Evolutionary conservation across 106 monocot genomes (phyloP), one percentile per base, ranked within the genome.

Genomic region (Dioscorea zingiberensis): DNA sequence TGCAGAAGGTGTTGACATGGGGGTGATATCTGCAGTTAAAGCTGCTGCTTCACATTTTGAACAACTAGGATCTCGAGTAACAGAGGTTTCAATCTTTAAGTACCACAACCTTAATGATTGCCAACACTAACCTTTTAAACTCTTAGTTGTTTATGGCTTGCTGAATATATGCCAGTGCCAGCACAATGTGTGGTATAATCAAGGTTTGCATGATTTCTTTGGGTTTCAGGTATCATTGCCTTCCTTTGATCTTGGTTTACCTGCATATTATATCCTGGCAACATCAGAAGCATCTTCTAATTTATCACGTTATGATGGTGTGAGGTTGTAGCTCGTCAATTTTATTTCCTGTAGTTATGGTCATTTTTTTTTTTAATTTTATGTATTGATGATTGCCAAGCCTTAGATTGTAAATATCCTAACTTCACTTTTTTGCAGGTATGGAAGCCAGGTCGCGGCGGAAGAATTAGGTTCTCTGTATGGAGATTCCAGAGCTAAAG

Each of bases 281-380:
- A 84, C 86, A 61, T 97, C 91, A 27, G 95, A 97, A 75, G 88
- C 95, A 14, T 97, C 95, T 71, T 97, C 95, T 63, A 97, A 97
- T 84, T 72, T 97, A 62, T 87, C 95, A 70, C 91, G 95, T 30
- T 97, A 97, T 74, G 95, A 97, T 66, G 88, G 91, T 83, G 69
- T 97, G 69, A 97, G 95, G 95, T 97, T 69, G 76, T 64, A 59
- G 38, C 47, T 72, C 57, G 18, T 7, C 7, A 54, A 5, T 55
- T 58, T 47, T 49, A 63, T 27, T 25, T 55, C 19, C 26, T 47
- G 25, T 49, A 54, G 26, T 64, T 22, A 22, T 24, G n/a, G 27
- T 47, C 23, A 14, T 18, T 25, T 13, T 15, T 22, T 73, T 69
- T 25, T 5, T 28, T 63, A 19, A 38, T 10, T 46, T 46, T 26